A percentile compares a stretch with the other conserved stretches of the same genome.
phyloP scores from a whole-genome alignment of 495 filamentous ascomycete genomes.

The Trichoderma erinaceum region DNA sequence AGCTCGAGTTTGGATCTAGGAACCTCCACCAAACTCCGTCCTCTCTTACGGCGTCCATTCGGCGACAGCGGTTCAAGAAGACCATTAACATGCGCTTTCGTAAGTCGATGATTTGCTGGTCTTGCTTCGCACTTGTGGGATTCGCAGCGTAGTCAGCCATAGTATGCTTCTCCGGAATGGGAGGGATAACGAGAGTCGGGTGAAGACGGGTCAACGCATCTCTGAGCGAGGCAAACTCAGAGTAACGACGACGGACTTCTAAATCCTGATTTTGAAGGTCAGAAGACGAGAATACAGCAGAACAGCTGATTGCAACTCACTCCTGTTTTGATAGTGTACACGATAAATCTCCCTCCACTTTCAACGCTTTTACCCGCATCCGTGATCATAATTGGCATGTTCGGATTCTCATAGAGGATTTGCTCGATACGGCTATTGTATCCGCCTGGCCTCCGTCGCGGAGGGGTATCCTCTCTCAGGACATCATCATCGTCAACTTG shows the following conservation, averaged over 20 bases:
- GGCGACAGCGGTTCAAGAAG: constrained; percentile 85
- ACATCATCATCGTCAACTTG: constrained; percentile 50
- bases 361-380: constrained; percentile 94
- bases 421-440: constrained; percentile 96
- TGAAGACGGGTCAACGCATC: constrained; percentile 84
- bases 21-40: constrained; percentile 98
- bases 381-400: constrained; percentile 79
- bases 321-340: constrained; percentile 92
- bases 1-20: constrained; percentile 95
- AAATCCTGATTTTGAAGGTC: constrained; percentile 60
- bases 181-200: constrained; percentile 89
- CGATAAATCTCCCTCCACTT: constrained; percentile 81
- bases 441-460: constrained; percentile 66
- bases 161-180: constrained; percentile 96
- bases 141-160: constrained; percentile 98
- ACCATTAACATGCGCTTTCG: constrained; percentile 93
- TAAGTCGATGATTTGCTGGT: constrained; percentile 89
- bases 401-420: constrained; percentile 90
- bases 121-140: constrained; percentile 95
- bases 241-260: constrained; percentile 90
- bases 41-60: constrained; percentile 87
- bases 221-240: constrained; percentile 90
- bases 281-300: constrained; percentile 4
- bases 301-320: constrained; percentile 44
- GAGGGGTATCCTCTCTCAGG: constrained; percentile 49